Evolutionary conservation across 208 protist species (phyloP), one percentile per base, ranked within the genome.

Genomic region (Leishmania martiniquensis): DNA sequence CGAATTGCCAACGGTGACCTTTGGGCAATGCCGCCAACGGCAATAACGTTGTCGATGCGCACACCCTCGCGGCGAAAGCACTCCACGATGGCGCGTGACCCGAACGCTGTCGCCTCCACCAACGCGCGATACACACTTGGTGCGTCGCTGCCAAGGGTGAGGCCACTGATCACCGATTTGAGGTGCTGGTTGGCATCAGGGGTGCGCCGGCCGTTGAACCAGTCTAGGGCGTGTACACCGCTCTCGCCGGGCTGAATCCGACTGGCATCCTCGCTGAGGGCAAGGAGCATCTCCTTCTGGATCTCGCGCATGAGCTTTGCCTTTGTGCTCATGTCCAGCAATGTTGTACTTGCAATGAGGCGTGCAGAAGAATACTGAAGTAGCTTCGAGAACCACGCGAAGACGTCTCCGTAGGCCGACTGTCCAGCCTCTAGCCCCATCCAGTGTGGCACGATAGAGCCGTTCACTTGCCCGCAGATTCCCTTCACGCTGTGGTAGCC

Each of bases 151-250:
- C 84, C 86, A 0, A 93, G 69, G 0, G 78, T 88, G 37, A 93
- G 86, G 20, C 84, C 86, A 57, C 72, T 55, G 55, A 93, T 81
- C 42, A 73, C 76, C 0, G 82, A 77, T 69, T 88, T 88, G 29
- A 90, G 84, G 51, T 85, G 72, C 62, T 89, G 85, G 70, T 92
- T 92, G 20, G 86, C 86, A 59, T 89, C 81, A 22, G 86, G 86
- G n/a, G 85, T 89, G 77, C 88, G 78, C 29, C 88, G 82, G 1
- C 86, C 88, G 78, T 92, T 92, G 81, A 92, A 89, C 88, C 88
- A 92, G 71, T 92, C 88, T 2, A 92, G 70, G 37, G 86, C 83
- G 62, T 74, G 75, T 34, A 85, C 84, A 34, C 79, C 84, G 57
- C 59, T 80, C 52, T 75, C 34, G 32, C 67, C 73, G 4, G 79